Evolutionary conservation across 116 monocot species (phyloP).

Genomic region (Trichopus zeylanicus): DNA sequence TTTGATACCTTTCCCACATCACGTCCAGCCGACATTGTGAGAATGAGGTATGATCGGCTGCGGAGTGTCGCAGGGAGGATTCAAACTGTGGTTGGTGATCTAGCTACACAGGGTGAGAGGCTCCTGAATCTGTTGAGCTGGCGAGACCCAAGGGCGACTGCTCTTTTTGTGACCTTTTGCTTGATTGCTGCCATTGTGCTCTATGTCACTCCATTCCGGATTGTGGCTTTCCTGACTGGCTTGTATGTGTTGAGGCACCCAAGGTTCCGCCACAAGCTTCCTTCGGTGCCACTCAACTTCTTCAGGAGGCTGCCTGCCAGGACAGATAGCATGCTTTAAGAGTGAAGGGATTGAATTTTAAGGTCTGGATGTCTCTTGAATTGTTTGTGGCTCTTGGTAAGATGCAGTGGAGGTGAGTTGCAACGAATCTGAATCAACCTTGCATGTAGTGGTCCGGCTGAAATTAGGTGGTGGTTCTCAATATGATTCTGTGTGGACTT

Average conservation of each 20-base stretch:
- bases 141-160: conserved; percentile 14
- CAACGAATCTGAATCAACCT: no score
- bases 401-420: no score
- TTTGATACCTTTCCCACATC: conserved; percentile 6
- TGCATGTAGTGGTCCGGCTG: no score
- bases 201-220: conserved; percentile 11
- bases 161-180: conserved; percentile 10
- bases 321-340: conserved; percentile 12
- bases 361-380: no score
- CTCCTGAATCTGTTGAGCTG: conserved; percentile 10
- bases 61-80: conserved; percentile 13
- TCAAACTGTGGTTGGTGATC: conserved; percentile 11
- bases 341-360: conserved; percentile 8
- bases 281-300: conserved; percentile 9
- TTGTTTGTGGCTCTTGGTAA: no score
- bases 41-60: conserved; percentile 15
- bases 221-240: conserved; percentile 2
- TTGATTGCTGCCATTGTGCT: conserved; percentile 9
- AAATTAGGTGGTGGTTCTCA: no score
- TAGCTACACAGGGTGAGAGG: conserved; percentile 15
- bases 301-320: conserved; percentile 13
- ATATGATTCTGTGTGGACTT: no score
- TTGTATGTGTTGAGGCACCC: conserved; percentile 9
- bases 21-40: conserved; percentile 9
- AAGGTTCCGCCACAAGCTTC: conserved; percentile 13